Evolutionary conservation across 768 basidiomycete species (phyloP), one percentile per base, ranked within the genome.

Genomic region (Rickenella mellea): DNA sequence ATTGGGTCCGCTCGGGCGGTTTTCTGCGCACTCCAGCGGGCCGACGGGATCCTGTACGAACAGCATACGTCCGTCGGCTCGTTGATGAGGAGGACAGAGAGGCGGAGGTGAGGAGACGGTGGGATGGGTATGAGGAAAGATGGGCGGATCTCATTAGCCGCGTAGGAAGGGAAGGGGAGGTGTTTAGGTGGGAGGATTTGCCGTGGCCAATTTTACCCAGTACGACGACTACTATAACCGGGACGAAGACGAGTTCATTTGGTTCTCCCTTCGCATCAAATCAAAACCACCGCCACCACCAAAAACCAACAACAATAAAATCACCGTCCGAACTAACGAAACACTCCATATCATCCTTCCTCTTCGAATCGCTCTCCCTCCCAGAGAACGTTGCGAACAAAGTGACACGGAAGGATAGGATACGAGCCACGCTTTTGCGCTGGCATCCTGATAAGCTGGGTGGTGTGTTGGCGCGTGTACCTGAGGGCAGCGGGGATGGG

Each of bases 161-260:
- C 33, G 51, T 58, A 17, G 58, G 58, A 43, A 47, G 48, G 14
- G 44, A 51, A 27, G 43, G 47, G 25, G 6, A 73, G 15, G 41
- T 52, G 14, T 84, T 82, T 49, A n/a, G n/a, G n/a, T n/a, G n/a
- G n/a, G 49, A 41, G 4, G 73, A 76, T 45, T 68, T 84, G 32
- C 80, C 82, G 0, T 84, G 83, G 82, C 83, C 82, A 0, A 60
- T 76, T 8, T 31, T 5, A 14, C n/a, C n/a, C n/a, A n/a, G n/a
- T n/a, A n/a, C n/a, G n/a, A n/a, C n/a, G n/a, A n/a, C n/a, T n/a
- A n/a, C n/a, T n/a, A n/a, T n/a, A n/a, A n/a, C n/a, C n/a, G n/a
- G n/a, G n/a, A n/a, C n/a, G n/a, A n/a, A n/a, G n/a, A n/a, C n/a
- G n/a, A n/a, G n/a, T n/a, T n/a, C n/a, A n/a, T n/a, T n/a, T n/a